These are phyloP conservation scores for Phytophthora syringae DNA, from an alignment of 352 stramenopile genomes.

Conservation along the genomic window DNA sequence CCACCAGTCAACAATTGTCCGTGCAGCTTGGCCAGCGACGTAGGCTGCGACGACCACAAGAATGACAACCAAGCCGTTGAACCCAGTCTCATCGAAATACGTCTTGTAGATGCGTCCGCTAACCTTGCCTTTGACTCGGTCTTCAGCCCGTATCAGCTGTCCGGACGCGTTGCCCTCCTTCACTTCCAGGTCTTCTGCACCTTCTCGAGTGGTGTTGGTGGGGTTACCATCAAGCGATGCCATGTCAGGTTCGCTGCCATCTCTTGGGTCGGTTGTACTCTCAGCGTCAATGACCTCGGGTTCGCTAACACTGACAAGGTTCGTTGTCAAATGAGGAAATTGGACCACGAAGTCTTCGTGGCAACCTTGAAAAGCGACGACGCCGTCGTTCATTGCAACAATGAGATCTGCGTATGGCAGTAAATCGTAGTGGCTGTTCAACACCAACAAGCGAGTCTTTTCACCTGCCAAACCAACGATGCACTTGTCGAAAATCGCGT, in stretches of 20 bases:
- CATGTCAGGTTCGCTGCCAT: no score
- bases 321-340: slow-evolving; percentile 31
- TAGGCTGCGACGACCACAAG: slow-evolving; percentile 16
- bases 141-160: slow-evolving; percentile 31
- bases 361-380: slow-evolving; percentile 75
- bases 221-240: not conserved
- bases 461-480: slow-evolving; percentile 63
- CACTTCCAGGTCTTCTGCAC: not conserved
- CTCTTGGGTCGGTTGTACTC: no score
- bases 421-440: slow-evolving; percentile 93
- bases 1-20: slow-evolving; percentile 44
- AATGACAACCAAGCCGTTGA: slow-evolving; percentile 26
- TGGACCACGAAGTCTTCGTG: slow-evolving; percentile 64
- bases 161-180: not conserved
- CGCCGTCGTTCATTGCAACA: slow-evolving; percentile 73
- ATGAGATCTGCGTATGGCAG: slow-evolving; percentile 60
- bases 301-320: no score
- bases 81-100: no score
- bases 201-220: not conserved
- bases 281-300: no score
- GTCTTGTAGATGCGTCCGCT: slow-evolving; percentile 26
- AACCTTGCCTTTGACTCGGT: slow-evolving; percentile 39
- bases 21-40: slow-evolving; percentile 22
- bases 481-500: slow-evolving; percentile 92
- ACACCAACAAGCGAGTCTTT: slow-evolving; percentile 90